Evolutionary conservation across 2,329 filamentous ascomycete species (phyloP).

Genomic region (Graphiopsis chlorocephala): DNA sequence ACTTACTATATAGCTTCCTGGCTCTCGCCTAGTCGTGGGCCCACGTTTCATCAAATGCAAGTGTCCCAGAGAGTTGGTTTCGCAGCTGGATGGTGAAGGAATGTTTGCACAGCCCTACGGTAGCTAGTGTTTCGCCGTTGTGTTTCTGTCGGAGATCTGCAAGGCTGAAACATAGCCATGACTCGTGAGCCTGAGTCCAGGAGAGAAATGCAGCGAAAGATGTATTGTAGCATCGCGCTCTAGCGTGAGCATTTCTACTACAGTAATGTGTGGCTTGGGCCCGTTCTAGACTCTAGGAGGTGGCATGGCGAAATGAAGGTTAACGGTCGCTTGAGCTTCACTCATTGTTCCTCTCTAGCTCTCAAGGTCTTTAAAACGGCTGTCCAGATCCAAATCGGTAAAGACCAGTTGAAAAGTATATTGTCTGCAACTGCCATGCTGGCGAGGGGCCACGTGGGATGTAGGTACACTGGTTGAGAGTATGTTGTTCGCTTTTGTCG

Average conservation of each 20-base stretch:
- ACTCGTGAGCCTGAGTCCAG: background rate
- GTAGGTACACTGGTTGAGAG: background rate
- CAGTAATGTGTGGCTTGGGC: background rate
- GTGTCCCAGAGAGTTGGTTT: background rate
- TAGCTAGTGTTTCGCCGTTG: background rate
- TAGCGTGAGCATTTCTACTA: background rate
- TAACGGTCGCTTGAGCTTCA: background rate
- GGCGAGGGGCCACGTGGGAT: background rate
- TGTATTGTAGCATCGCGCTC: background rate
- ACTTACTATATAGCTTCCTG: background rate
- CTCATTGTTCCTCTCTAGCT: background rate
- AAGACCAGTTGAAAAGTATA: background rate
- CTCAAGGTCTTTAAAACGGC: background rate
- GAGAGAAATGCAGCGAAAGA: background rate
- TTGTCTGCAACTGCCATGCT: background rate
- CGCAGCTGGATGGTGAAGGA: background rate
- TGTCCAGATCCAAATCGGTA: background rate
- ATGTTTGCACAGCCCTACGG: background rate
- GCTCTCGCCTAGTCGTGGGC: background rate
- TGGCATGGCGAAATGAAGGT: background rate
- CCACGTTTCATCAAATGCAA: background rate
- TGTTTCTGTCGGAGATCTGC: background rate
- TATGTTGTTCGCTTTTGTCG: background rate
- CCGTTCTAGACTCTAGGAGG: background rate
- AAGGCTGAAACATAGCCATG: background rate